Base-by-base conservation (phyloP, 2,329 filamentous ascomycete species). In the Zalaria obscura region DNA sequence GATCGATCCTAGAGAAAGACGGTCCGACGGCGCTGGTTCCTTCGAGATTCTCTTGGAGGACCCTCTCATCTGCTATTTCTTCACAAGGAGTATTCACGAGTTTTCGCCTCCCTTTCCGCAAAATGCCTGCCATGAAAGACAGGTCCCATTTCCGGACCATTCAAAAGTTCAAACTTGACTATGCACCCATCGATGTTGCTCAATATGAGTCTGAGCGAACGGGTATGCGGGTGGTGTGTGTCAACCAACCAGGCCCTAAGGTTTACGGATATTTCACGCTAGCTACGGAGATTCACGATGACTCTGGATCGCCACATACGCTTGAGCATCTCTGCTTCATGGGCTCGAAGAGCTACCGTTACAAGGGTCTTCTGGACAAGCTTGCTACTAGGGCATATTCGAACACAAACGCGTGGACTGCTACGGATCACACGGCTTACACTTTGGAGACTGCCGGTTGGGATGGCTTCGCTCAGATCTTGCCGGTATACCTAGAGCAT, bases 121-220 rank as follows among this genome's bases (percentile, higher is more conserved):
- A 1, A 5, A 45, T 45, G 43, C 43, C 43, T 18, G 43, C 39
- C 33, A 36, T 39, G n/a, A 45, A 36, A 33, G n/a, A 10, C 2
- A 32, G 57, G 41, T 57, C 65, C 3, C 75, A 80, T 55, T 96
- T 96, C 65, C 84, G 80, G 59, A 82, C 80, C 53, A 70, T 94
- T 38, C 86, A 94, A 57, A 78, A 75, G 55, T 94, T 98, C 66
- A 73, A 82, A 50, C 81, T 84, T 5, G 84, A 95, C 57, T 98
- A 95, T 67, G 86, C 88, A 8, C 83, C 88, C 7, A 83, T 83
- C 48, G 77, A 73, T 42, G 83, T 98, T 61, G 89, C 86, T 25
- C 88, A 95, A 60, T 98, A 98, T 83, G 86, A 93, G 56, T 98
- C 91, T 4, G 78, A 86, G 52, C 75, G 86, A 48, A 98, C 89